Percentiles rank a stretch among this genome's conserved stretches.
These are phyloP conservation scores for Torulaspora pretoriensis DNA, from an alignment of 1,139 yeast species.

Conservation along the genomic window DNA sequence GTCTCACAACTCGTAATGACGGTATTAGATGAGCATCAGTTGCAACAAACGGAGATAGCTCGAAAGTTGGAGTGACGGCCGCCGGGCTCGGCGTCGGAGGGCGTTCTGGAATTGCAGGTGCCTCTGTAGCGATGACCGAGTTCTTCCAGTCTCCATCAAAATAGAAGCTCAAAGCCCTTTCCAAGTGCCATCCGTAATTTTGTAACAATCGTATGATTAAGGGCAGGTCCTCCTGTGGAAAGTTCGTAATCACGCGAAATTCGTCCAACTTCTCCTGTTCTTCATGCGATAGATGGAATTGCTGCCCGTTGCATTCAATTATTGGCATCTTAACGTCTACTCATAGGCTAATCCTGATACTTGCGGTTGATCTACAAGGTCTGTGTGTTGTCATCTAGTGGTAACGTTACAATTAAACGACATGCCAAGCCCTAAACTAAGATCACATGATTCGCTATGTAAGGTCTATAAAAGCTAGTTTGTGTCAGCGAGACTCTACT, in stretches of 20 bases:
- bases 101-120: constrained; percentile 23
- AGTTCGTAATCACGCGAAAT: constrained; percentile 39
- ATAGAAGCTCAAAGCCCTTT: constrained; percentile 39
- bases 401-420: neutral
- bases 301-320: constrained; percentile 21
- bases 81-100: constrained; percentile 19
- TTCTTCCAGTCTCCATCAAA: constrained; percentile 39
- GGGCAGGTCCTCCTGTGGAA: constrained; percentile 37
- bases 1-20: constrained; percentile 34
- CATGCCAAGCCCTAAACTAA: neutral
- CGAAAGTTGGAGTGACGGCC: neutral
- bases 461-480: neutral
- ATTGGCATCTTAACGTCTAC: constrained; percentile 26
- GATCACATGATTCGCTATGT: constrained; percentile 6
- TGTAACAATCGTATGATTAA: constrained; percentile 35
- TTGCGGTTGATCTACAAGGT: neutral
- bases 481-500: neutral
- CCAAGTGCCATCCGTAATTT: constrained; percentile 41
- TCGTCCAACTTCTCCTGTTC: constrained; percentile 40
- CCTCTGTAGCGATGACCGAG: constrained; percentile 19
- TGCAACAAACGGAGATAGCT: constrained; percentile 14
- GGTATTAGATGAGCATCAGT: constrained; percentile 22
- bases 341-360: neutral
- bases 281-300: constrained; percentile 36
- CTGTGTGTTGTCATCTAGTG: neutral